Evolutionary conservation across 1,284 basidiomycete genomes (phyloP).

Genomic region (Cutaneotrichosporon cyanovorans): DNA sequence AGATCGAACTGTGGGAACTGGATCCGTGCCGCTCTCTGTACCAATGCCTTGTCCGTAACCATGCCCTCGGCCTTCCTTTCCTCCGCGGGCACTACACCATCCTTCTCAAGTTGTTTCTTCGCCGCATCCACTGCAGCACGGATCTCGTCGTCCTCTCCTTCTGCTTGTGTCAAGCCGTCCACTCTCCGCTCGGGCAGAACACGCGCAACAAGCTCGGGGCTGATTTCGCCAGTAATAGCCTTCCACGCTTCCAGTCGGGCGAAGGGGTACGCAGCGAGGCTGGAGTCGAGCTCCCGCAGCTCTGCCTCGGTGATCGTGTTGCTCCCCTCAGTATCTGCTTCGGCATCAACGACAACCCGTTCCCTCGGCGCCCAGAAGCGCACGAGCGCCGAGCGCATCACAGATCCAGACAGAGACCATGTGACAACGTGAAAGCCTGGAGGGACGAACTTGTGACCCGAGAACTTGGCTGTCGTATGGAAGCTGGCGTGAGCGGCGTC

Average conservation of each 20-base stretch:
- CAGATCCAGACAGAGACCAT: constrained; percentile 21
- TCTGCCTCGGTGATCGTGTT: constrained; percentile 31
- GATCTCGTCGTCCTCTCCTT: constrained; percentile 25
- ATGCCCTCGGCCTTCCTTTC: constrained; percentile 8
- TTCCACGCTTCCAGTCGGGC: constrained; percentile 37
- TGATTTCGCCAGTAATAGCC: constrained; percentile 27
- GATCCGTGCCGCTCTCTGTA: constrained; percentile 13
- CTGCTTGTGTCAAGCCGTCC: constrained; percentile 34
- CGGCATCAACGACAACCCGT: constrained; percentile 29
- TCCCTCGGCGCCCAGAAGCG: constrained; percentile 22
- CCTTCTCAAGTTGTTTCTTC: not conserved
- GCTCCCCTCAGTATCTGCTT: constrained; percentile 8
- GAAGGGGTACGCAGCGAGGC: constrained; percentile 46
- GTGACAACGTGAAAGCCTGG: constrained; percentile 42
- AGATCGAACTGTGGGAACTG: constrained; percentile 41
- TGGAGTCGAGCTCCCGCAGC: constrained; percentile 40
- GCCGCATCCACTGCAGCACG: constrained; percentile 1
- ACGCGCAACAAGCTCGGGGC: constrained; percentile 21
- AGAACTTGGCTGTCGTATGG: constrained; percentile 30
- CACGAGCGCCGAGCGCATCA: constrained; percentile 26
- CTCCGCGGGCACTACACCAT: no score
- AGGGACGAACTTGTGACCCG: constrained; percentile 43
- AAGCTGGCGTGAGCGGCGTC: constrained; percentile 18
- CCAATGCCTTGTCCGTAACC: not conserved
- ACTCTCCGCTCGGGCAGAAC: constrained; percentile 36